Evolutionary conservation across 108 stramenopile species (phyloP), one percentile per base, ranked within the genome.

Genomic region (Cyclotella cryptica): DNA sequence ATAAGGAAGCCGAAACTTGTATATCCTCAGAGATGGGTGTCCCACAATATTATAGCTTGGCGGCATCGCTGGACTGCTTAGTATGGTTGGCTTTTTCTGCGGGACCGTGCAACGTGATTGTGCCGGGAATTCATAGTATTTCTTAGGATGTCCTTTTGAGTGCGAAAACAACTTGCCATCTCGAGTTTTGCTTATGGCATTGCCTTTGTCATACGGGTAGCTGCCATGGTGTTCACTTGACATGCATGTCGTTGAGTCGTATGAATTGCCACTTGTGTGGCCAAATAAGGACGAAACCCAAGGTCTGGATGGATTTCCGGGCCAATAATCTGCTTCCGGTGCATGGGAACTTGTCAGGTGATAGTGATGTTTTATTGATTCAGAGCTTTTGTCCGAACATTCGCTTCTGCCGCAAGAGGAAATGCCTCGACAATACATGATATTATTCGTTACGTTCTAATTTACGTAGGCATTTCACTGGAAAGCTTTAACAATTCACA

Each of bases 1-100:
- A 45, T 28, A 27, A 19, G 93, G 93, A 68, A 94, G 86, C 41
- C 54, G 74, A 13, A 89, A 67, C 42, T 69, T 81, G 76, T 84
- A 88, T 40, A 92, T 88, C 29, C 65, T 40, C 11, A 92, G 54
- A 9, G 68, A 58, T 28, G 91, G 91, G 49, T 84, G 84, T 8
- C 93, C 93, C 45, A 93, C 72, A 61, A 55, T 53, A 35, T 47
- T 64, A 57, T 69, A 55, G 43, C 63, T 55, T n/a, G 77, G 77
- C 17, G 61, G 22, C 18, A 26, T 49, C 18, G 46, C 54, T 45
- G 60, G 49, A 57, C 12, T 65, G 21, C 28, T 43, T 43, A 40
- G 62, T 44, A 54, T 49, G 6, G 41, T 42, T 13, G 60, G 19
- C 28, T 41, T 69, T 53, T 55, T 47, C 44, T 74, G 62, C 39